Conservation (phyloP, 1,284 basidiomycete genomes). For the Amylostereum chailletii region DNA sequence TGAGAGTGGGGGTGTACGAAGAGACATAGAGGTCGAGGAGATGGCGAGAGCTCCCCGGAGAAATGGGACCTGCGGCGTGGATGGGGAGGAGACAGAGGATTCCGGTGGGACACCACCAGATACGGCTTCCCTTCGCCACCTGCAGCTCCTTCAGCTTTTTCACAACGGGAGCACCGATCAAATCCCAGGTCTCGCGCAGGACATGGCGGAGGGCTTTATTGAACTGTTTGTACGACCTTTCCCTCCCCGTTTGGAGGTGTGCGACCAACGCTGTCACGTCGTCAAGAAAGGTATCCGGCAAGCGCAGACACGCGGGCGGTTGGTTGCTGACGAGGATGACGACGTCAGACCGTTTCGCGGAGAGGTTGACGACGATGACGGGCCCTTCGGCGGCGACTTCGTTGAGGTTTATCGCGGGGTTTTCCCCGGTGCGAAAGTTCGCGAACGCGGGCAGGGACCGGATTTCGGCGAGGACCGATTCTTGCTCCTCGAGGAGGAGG, state of each 20-base stretch:
- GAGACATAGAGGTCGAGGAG: conserved; percentile 22
- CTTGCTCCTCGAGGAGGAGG: conserved; percentile 16
- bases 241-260: neutral
- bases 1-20: conserved; percentile 28
- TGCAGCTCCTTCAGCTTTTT: conserved; percentile 11
- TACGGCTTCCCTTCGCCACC: conserved; percentile 16
- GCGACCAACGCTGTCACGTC: neutral
- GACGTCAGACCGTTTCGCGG: conserved; percentile 18
- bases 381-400: conserved; percentile 24
- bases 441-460: conserved; percentile 19
- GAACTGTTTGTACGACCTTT: neutral
- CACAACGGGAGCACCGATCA: conserved; percentile 22
- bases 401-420: conserved; percentile 17
- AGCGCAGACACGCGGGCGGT: conserved; percentile 13
- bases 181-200: conserved; percentile 21
- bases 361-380: conserved; percentile 25
- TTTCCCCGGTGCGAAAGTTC: conserved; percentile 13
- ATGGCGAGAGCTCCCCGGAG: conserved; percentile 2
- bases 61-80: conserved; percentile 26
- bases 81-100: conserved; percentile 25
- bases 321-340: conserved; percentile 15
- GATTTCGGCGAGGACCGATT: conserved; percentile 17
- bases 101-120: conserved; percentile 37
- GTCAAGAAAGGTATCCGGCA: conserved; percentile 9
- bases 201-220: conserved; percentile 7